Base-by-base conservation (phyloP, 2,329 filamentous ascomycete genomes). In the Penicillium sp. region DNA sequence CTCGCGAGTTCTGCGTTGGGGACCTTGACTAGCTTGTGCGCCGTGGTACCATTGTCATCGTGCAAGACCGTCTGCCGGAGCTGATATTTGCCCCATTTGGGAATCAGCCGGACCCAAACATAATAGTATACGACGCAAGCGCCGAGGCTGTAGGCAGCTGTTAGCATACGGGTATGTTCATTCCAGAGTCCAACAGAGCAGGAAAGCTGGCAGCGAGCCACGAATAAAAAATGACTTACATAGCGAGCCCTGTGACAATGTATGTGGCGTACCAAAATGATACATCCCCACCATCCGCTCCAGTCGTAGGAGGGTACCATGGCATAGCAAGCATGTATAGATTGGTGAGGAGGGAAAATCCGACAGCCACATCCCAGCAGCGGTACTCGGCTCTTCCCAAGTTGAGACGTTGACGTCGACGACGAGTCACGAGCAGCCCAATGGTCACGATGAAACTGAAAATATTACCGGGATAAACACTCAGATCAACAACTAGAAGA, bases 221-320 rank as follows among this genome's bases (percentile, higher is more conserved):
- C 11, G 33, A 38, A 14, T 38, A 38, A 40, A 42, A 57, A 18
- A 28, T 16, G 43, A 81, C 82, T 77, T 74, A 85, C 81, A 88
- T 80, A n/a, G 68, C 84, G 56, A 90, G 79, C 0, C 87, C 86
- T 0, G 83, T 80, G 0, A 84, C 81, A 21, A 81, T 80, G 62
- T 90, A 89, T 0, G 86, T 89, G 1, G 79, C 86, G 61, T 90
- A 90, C 83, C 84, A 90, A 69, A 90, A 90, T 52, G 81, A 86
- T 1, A 89, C 86, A 57, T 86, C 82, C 0, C 86, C 86, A 0
- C 80, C 83, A 40, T 81, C 79, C 0, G 74, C 73, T 0, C 87
- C 86, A 0, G 75, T 79, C 0, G 77, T 74, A 0, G 87, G 87
- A 1, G 87, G 87, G 61, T 84, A 87, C 87, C 87, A 90, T 0